Percentiles rank a stretch among this genome's conserved stretches.
Evolutionary conservation across 2,329 filamentous ascomycete species (phyloP).

Genomic region (Diaporthe capsici): DNA sequence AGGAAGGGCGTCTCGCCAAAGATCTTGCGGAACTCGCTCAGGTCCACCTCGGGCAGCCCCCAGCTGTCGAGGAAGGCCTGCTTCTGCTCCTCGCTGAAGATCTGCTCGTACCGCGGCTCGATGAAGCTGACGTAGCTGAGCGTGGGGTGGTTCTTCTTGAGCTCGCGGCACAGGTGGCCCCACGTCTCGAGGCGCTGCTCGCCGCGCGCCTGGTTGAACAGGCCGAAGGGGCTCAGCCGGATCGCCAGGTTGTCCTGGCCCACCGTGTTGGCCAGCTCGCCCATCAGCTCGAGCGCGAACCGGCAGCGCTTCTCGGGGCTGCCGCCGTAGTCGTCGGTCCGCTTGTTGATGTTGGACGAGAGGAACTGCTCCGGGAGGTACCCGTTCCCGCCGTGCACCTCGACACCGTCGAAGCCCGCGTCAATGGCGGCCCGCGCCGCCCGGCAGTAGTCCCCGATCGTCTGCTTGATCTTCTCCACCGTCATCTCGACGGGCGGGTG

Average conservation of each 20-base stretch:
- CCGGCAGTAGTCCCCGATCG: constrained; percentile 48
- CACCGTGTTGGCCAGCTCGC: constrained; percentile 64
- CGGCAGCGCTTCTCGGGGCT: constrained; percentile 67
- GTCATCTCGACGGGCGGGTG: constrained; percentile 48
- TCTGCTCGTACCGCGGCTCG: constrained; percentile 60
- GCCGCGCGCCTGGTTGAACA: constrained; percentile 62
- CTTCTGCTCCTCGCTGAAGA: constrained; percentile 49
- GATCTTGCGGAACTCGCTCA: constrained; percentile 37
- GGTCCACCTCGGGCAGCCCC: constrained; percentile 37
- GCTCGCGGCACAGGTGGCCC: constrained; percentile 64
- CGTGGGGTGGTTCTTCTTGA: constrained; percentile 60
- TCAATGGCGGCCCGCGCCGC: constrained; percentile 62
- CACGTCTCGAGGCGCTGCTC: constrained; percentile 70
- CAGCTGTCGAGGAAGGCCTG: constrained; percentile 44
- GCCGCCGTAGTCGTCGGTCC: constrained; percentile 68
- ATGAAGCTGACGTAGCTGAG: constrained; percentile 72
- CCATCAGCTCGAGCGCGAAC: constrained; percentile 65
- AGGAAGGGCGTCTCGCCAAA: constrained; percentile 48
- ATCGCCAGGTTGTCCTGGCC: constrained; percentile 64
- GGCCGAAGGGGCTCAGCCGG: constrained; percentile 67
- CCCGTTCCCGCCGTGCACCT: constrained; percentile 57
- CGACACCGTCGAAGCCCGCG: constrained; percentile 63
- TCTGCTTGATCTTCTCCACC: constrained; percentile 57
- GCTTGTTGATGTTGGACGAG: constrained; percentile 66
- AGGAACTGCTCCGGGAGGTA: constrained; percentile 67